phyloP scores from a whole-genome alignment of 441 rosid genomes.

The Erysimum cheiri region DNA sequence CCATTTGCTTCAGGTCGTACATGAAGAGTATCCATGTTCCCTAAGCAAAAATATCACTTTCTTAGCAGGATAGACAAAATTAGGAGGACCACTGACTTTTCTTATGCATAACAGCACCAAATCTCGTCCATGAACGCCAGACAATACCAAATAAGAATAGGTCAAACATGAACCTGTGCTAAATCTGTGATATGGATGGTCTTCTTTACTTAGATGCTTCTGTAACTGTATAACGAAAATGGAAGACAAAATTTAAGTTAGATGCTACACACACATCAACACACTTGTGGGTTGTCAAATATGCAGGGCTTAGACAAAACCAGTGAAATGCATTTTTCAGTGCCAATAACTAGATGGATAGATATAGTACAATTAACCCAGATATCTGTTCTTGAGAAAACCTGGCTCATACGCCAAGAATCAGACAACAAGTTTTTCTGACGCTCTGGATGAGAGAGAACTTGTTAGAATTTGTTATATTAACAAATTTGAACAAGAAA shows the following conservation, averaged over 20 bases:
- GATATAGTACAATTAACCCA: neutral
- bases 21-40: conserved; percentile 87
- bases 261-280: conserved; percentile 12
- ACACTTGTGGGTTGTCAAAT: neutral
- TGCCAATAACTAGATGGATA: neutral
- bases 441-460: conserved; percentile 59
- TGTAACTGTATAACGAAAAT: conserved; percentile 57
- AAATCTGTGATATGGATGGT: conserved; percentile 87
- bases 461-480: conserved; percentile 13
- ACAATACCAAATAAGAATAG: neutral
- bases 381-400: conserved; percentile 26
- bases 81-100: conserved; percentile 14
- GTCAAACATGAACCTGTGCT: conserved; percentile 61
- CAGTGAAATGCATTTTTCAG: conserved; percentile 1
- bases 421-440: conserved; percentile 89
- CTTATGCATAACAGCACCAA: conserved; percentile 18
- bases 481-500: neutral
- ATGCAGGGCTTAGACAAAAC: conserved; percentile 8
- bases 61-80: conserved; percentile 19
- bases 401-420: conserved; percentile 87
- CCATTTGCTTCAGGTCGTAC: conserved; percentile 80
- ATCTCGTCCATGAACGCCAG: conserved; percentile 8
- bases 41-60: conserved; percentile 47
- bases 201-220: conserved; percentile 73
- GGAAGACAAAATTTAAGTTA: conserved; percentile 15